Evolutionary conservation across 768 basidiomycete species (phyloP), one percentile per base, ranked within the genome.

Genomic region (Pulveroboletus sp.): DNA sequence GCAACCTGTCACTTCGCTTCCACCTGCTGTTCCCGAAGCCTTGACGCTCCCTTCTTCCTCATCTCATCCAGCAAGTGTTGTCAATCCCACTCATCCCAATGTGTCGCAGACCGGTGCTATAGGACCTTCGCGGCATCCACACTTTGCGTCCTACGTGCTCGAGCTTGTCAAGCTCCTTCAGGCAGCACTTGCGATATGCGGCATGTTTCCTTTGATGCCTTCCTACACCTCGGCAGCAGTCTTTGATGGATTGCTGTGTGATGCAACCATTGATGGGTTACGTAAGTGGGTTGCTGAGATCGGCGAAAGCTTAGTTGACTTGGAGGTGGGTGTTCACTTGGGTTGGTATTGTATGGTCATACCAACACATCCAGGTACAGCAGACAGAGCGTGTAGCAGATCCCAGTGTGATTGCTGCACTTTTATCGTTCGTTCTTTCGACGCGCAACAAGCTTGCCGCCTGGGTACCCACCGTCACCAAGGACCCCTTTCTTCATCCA

Each of bases 401-500:
- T 64, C 89, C 89, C 3, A 73, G 73, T 35, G 76, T 86, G 50
- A 76, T 92, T 11, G 78, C 86, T 24, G 81, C 81, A 2, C 73
- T 92, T 9, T 70, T 92, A 46, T 86, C 83, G 48, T 74, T 87
- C 42, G 77, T 91, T 30, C 73, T 87, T 17, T 72, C 78, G 35
- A 73, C 78, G 41, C 76, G 89, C 27, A 89, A 88, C 68, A 87
- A 83, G 61, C 75, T 92, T 14, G 74, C 79, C 18, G 75, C 77
- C 24, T 69, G 86, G 21, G 62, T 39, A 18, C 57, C 73, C 57
- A 55, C 64, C 30, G 70, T 83, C 33, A 84, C 89, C 2, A 84
- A 83, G 63, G 90, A 92, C 64, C 89, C 90, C 1, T 90, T 93
- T 60, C 70, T 87, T 39, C 78, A 88, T 49, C 86, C 87, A 1